Evolutionary conservation across 106 monocot genomes (phyloP), one percentile per base, ranked within the genome.

Genomic region (Narthecium ossifragum): DNA sequence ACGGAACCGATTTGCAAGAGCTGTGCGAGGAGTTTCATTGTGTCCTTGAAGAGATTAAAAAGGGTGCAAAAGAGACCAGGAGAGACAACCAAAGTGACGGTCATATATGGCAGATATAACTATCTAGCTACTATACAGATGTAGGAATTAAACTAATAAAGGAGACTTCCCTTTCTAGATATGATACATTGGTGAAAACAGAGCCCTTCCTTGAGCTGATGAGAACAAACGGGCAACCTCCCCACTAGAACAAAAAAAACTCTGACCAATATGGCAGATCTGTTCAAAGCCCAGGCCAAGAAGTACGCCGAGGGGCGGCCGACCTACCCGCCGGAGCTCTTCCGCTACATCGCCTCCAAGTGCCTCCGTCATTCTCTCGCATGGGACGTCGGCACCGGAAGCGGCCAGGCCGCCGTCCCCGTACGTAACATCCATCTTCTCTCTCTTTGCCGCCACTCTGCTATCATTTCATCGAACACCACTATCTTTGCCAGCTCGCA

Each of bases 381-480:
- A 11, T 93, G 93, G 93, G 93, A 93, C 32, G 92, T 78, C 38
- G 88, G 82, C 70, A 93, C 93, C 61, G 93, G 84, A 29, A 88
- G 65, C 76, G 93, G 93, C 29, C 88, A 93, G 60, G 88, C 88
- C 12, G 85, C 82, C 20, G 68, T 74, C 9, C 27, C 76, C 4
- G 91, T 91, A 69, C 57, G 71, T 14, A 33, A 33, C n/a, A n/a
- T n/a, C n/a, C n/a, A n/a, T n/a, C n/a, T n/a, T n/a, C n/a, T n/a
- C n/a, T n/a, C n/a, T n/a, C n/a, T n/a, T n/a, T n/a, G n/a, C n/a
- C n/a, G n/a, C n/a, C n/a, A n/a, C n/a, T n/a, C n/a, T n/a, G n/a
- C n/a, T n/a, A n/a, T n/a, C n/a, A n/a, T n/a, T n/a, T n/a, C n/a
- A n/a, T n/a, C n/a, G n/a, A n/a, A n/a, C n/a, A n/a, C n/a, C n/a